Base-by-base conservation (phyloP, 192 early-diverging fungal species). In the Backusella tarrabulga region DNA sequence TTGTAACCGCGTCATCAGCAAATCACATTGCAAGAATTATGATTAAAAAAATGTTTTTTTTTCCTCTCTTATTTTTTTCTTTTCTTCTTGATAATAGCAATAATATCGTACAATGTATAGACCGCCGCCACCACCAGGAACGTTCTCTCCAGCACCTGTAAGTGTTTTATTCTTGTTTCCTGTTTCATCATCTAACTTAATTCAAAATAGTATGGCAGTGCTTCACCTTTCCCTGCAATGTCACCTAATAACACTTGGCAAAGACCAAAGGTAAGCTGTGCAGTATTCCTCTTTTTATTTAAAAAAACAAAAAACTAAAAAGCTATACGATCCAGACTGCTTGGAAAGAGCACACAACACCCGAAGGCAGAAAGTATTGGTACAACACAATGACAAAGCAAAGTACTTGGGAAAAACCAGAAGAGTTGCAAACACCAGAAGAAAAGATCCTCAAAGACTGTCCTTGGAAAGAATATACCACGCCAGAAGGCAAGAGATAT, bases 361-460 rank as follows among this genome's bases (percentile, higher is more conserved):
- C 89, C n/a, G 94, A 95, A 50, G 97, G 96, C 2, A 91, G 92
- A 63, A 89, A 84, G 11, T 98, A 99, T 84, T 98, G 93, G 81
- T 95, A 86, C 83, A 96, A 99, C 79, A 84, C 85, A 21, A 77
- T 81, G 3, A 96, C 96, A 19, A 89, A 90, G 73, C 85, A 87
- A 68, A 97, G 92, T 35, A 91, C 89, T 1, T 99, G 97, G 97
- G 94, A 99, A 68, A 98, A 97, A 81, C 97, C 97, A 19, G 92
- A 96, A 72, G 95, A 93, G 77, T 84, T 97, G 6, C 94, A 95
- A 80, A 93, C 95, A 1, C 87, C 90, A 21, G 92, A 90, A 76
- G 93, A 93, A 89, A 71, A 80, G 68, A 90, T 90, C 35, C 75
- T 94, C 40, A 80, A 88, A 19, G 73, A 78, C 17, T 88, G 88